Conservation (phyloP, 1,284 basidiomycete genomes). For the Trametes hirsuta region DNA sequence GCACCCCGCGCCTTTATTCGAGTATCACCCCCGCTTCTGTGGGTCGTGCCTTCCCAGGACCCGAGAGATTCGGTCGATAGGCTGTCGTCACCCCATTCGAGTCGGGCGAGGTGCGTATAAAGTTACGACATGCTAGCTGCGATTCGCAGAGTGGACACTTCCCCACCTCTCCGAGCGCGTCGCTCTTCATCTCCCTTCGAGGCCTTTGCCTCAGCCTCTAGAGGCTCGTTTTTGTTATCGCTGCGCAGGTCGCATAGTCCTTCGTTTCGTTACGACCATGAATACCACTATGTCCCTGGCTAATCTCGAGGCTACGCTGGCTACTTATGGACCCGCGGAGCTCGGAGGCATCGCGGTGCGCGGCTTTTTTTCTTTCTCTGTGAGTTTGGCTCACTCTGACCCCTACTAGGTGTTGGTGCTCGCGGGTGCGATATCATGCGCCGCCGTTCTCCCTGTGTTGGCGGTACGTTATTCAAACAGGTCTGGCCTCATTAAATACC, state of each 20-base stretch:
- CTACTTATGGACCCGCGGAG: slow-evolving; percentile 21
- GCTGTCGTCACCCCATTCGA: no score
- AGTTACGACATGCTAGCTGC: no score
- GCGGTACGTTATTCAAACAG: slow-evolving; percentile 18
- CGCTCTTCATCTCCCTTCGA: slow-evolving; percentile 1
- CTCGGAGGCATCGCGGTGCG: slow-evolving; percentile 26
- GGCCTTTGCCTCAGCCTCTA: slow-evolving; percentile 11
- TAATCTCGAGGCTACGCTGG: not conserved
- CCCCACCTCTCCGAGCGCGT: slow-evolving; percentile 1
- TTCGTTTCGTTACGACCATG: slow-evolving; percentile 2
- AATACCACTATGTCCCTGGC: not conserved
- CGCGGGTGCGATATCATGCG: slow-evolving; percentile 31
- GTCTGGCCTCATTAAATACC: no score
- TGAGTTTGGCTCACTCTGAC: not conserved
- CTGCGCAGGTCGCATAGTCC: slow-evolving; percentile 10
- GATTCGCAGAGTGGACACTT: not conserved
- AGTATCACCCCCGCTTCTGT: not conserved
- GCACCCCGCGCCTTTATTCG: not conserved
- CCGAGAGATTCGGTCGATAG: no score
- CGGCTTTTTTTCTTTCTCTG: not conserved
- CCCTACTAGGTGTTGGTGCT: slow-evolving; percentile 29
- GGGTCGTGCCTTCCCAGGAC: no score
- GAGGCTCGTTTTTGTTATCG: not conserved
- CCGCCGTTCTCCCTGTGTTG: slow-evolving; percentile 29
- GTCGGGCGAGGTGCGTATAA: no score